Percentiles rank a stretch among this genome's conserved stretches.
phyloP scores from a whole-genome alignment of 176 grass and related monocot genomes.

The Carex cristatella region DNA sequence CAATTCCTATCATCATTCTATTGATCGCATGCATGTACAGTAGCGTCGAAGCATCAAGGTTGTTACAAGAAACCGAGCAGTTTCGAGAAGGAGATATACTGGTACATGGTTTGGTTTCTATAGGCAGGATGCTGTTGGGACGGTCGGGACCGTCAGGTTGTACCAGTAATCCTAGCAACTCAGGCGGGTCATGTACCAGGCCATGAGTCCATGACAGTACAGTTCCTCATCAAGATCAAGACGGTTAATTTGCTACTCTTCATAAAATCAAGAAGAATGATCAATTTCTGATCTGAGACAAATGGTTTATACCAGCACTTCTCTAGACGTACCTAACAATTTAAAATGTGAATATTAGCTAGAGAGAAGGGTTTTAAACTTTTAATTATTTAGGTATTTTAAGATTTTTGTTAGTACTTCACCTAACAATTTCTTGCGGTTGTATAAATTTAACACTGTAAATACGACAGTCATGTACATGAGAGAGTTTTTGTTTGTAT shows the following conservation, averaged over 20 bases:
- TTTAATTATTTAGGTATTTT: not conserved
- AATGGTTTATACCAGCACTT: not conserved
- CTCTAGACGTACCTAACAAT: not conserved
- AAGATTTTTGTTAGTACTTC: not conserved
- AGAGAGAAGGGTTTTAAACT: not conserved
- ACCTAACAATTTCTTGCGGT: not conserved
- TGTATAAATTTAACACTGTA: not conserved
- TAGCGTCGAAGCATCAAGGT: conserved; percentile 20
- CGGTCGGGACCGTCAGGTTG: conserved; percentile 29
- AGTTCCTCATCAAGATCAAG: not conserved
- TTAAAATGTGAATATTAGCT: conserved; percentile 1
- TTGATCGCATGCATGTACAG: conserved; percentile 18
- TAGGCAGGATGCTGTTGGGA: not conserved
- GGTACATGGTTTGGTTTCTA: conserved; percentile 4
- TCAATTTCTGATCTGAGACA: no score
- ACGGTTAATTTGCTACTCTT: no score
- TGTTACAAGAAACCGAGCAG: not conserved
- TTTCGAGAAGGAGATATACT: not conserved
- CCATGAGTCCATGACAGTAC: conserved; percentile 4
- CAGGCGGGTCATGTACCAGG: conserved; percentile 12
- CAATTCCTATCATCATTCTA: conserved; percentile 13
- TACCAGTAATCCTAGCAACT: conserved; percentile 30
- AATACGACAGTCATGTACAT: not conserved
- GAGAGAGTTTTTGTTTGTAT: not conserved
- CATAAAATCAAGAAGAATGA: no score